Base-by-base conservation (phyloP, 129 eudicot genomes). In the Chrysanthemum seticuspe region DNA sequence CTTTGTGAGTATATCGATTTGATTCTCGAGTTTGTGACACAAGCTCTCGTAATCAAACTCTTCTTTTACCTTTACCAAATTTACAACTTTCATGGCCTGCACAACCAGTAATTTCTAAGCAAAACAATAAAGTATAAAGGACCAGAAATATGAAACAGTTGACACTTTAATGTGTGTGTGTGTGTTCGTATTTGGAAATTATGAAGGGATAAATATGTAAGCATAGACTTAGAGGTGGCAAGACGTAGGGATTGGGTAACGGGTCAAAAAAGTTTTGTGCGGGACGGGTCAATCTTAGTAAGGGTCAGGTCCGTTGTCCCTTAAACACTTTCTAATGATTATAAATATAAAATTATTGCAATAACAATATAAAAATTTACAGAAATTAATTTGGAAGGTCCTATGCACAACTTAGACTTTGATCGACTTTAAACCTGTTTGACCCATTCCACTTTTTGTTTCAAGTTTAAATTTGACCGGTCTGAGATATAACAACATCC, bases 51-150 rank as follows among this genome's bases (percentile, higher is more conserved):
- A 94, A 78, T 94, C 98, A 81, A 94, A 90, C 85, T 94, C 98
- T 81, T 94, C 98, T 86, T 90, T 94, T 74, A 90, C 74, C 83
- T 88, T 94, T 72, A 94, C 92, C 55, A 83, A 77, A 77, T 94
- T 94, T 34, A 94, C 91, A 34, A 94, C 87, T 87, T 90, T 94
- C 97, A 90, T 94, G 71, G 98, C 98, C 98, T 94, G 96, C 72
- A 68, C 78, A 72, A 72, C 16, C 76, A 86, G 72, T 15, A 79
- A 65, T 50, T 78, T n/a, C 55, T 66, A 73, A 52, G 69, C 65
- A 29, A 45, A 11, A 44, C 31, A 29, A 57, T 66, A 58, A 74
- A 23, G 44, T 61, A 66, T 48, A 58, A 16, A 59, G 21, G 23
- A 47, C n/a, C 40, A 67, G 51, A 75, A 19, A 49, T 59, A 68